Conservation (phyloP, 192 early-diverging fungal genomes). For the Chytriomyces sp. region DNA sequence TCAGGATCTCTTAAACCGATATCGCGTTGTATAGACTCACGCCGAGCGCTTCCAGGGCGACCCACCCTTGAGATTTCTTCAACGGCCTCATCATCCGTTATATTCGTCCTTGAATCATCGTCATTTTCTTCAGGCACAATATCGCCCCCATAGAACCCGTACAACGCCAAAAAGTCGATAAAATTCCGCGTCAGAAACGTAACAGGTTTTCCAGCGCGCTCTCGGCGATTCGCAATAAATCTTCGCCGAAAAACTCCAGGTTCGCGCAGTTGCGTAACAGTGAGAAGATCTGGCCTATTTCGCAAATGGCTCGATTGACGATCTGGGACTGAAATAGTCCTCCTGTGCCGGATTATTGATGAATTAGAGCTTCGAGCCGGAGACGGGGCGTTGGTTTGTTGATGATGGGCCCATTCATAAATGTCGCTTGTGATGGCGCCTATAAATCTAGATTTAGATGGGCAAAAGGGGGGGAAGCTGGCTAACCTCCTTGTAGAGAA, state of each 20-base stretch:
- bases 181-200: slow-evolving; percentile 84
- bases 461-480: background rate
- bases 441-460: background rate
- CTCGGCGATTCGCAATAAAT: slow-evolving; percentile 77
- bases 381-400: slow-evolving; percentile 39
- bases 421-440: slow-evolving; percentile 86
- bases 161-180: slow-evolving; percentile 91
- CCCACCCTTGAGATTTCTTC: too few species aligned
- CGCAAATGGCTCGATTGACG: slow-evolving; percentile 22
- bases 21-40: too few species aligned
- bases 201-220: slow-evolving; percentile 61
- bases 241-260: slow-evolving; percentile 91
- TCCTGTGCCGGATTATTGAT: background rate
- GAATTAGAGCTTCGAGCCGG: slow-evolving; percentile 47
- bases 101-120: slow-evolving; percentile 58
- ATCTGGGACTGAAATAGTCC: slow-evolving; percentile 53
- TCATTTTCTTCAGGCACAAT: slow-evolving; percentile 76
- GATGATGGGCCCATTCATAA: slow-evolving; percentile 83
- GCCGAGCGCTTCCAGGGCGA: background rate
- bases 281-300: slow-evolving; percentile 19
- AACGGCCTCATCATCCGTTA: slow-evolving; percentile 26
- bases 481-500: slow-evolving; percentile 8
- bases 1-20: background rate
- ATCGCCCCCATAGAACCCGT: slow-evolving; percentile 94
- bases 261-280: slow-evolving; percentile 63